Base-by-base conservation (phyloP, 495 filamentous ascomycete species). In the Arthonia radiata region DNA sequence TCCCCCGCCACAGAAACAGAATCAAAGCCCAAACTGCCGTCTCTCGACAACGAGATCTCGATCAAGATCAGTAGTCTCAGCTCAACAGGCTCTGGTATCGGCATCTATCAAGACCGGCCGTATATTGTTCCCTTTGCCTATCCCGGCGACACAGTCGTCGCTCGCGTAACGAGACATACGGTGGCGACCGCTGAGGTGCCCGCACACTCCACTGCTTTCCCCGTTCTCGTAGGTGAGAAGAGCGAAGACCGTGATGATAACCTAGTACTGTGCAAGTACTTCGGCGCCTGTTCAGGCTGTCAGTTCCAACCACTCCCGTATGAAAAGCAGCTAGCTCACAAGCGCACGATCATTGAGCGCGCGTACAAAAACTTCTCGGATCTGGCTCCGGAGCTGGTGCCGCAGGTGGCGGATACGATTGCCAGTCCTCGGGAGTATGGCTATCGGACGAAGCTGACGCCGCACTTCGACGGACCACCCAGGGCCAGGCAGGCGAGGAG, bases 261-360 rank as follows among this genome's bases (percentile, higher is more conserved):
- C 24, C 57, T 67, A 2, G 59, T 91, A 37, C 49, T 57, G 24
- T 97, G 86, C 55, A 54, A 61, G 37, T 94, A 94, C 52, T 97
- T 97, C 40, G 48, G 59, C 17, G 62, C 56, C 28, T 97, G 86
- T 45, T 77, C 76, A 0, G 86, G 86, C 3, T 97, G 86, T 41
- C 89, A 94, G 51, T 77, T 93, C 42, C 86, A 97, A 48, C 92
- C 93, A 79, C 64, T 97, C 30, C 63, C 78, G 23, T 97, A 97
- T 48, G 51, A 59, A 16, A 68, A 76, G 30, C 86, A 97, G 44
- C 58, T 97, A 16, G 59, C 54, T 17, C 72, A 80, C 40, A 97
- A 97, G 54, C 67, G 61, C 43, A 53, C 58, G 26, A 72, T 93
- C 29, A 71, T 97, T 16, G 76, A 86, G 43, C 90, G 83, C 42